Evolutionary conservation across 768 basidiomycete genomes (phyloP).

Genomic region (Multifurca ochricompacta): DNA sequence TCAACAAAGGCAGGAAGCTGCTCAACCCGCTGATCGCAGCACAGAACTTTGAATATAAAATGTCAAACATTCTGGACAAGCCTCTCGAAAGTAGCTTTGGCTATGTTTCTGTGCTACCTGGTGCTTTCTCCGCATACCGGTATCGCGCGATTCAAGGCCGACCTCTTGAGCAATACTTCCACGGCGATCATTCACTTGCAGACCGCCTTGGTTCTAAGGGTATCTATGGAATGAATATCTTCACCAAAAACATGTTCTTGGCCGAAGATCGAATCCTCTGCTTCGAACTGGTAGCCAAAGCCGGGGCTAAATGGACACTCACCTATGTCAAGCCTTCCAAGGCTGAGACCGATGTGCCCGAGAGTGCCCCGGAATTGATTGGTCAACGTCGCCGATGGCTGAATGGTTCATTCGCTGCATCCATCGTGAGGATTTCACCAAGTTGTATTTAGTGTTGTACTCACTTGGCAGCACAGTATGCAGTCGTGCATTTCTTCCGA

Average conservation of each 20-base stretch:
- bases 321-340: conserved; percentile 93
- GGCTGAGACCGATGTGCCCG: conserved; percentile 95
- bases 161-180: conserved; percentile 81
- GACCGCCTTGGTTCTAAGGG: conserved; percentile 90
- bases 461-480: conserved; percentile 46
- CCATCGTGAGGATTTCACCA: conserved; percentile 51
- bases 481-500: conserved; percentile 87
- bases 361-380: conserved; percentile 85
- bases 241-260: conserved; percentile 88
- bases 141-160: conserved; percentile 86
- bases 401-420: conserved; percentile 93
- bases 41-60: conserved; percentile 97
- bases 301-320: conserved; percentile 78
- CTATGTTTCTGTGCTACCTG: conserved; percentile 91
- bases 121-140: conserved; percentile 96
- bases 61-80: conserved; percentile 96
- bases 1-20: conserved; percentile 84
- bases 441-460: not conserved
- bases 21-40: conserved; percentile 90
- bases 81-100: conserved; percentile 94
- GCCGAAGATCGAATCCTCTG: conserved; percentile 97
- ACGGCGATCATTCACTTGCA: conserved; percentile 83
- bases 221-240: conserved; percentile 94
- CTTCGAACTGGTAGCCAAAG: conserved; percentile 94
- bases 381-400: conserved; percentile 95